These are phyloP conservation scores for Penicillium macrosclerotiorum DNA, from an alignment of 495 filamentous ascomycete genomes.

Conservation along the genomic window DNA sequence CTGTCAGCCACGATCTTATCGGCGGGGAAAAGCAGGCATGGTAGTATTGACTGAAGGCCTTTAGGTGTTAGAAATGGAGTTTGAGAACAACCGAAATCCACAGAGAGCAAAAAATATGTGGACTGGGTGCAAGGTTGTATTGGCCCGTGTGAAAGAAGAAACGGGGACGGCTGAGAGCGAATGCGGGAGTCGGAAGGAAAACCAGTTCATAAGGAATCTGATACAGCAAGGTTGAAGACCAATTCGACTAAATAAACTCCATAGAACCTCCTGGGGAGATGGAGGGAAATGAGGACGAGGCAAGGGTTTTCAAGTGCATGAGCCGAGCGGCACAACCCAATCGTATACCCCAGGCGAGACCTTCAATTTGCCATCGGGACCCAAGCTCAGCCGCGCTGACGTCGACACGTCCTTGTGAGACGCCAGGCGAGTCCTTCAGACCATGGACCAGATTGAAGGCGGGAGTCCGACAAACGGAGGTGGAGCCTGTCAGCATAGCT, in stretches of 20 bases:
- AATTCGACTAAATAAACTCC: no score
- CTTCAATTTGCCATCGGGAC: conserved; percentile 12
- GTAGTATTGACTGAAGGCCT: conserved; percentile 1
- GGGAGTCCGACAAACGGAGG: conserved; percentile 15
- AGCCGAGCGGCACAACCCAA: no score
- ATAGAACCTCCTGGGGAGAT: neutral
- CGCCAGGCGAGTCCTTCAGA: neutral
- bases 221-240: conserved; percentile 6
- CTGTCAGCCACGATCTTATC: conserved; percentile 7
- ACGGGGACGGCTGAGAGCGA: conserved; percentile 3
- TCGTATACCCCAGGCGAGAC: conserved; percentile 9
- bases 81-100: neutral
- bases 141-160: conserved; percentile 1
- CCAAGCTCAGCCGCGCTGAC: conserved; percentile 1
- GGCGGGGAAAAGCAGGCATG: neutral
- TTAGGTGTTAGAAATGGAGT: neutral
- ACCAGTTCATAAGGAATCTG: conserved; percentile 6
- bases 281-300: conserved; percentile 19
- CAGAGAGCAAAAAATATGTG: conserved; percentile 12
- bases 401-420: conserved; percentile 13
- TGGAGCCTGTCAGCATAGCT: conserved; percentile 13
- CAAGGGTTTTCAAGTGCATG: conserved; percentile 25
- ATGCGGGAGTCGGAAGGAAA: conserved; percentile 12
- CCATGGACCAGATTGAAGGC: conserved; percentile 18
- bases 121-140: conserved; percentile 22